A percentile compares a stretch with the other conserved stretches of the same genome.
Conservation (phyloP, 2,329 filamentous ascomycete genomes). For the Macrophomina phaseolina region DNA sequence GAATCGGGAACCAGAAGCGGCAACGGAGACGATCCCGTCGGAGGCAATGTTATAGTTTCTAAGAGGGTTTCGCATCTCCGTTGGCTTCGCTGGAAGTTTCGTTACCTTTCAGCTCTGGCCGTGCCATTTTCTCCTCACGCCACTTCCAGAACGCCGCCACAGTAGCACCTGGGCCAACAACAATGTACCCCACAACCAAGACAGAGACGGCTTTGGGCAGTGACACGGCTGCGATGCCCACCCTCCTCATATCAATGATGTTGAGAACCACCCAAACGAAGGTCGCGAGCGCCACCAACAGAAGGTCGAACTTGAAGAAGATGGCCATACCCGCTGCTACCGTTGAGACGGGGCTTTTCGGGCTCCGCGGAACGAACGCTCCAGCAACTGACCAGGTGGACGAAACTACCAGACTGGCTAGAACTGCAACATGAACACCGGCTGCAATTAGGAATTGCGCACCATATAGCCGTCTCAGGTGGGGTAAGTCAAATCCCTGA, state of each 20-base stretch:
- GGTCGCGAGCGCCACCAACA: background rate
- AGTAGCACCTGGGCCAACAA: background rate
- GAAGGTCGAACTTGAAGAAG: constrained; percentile 4
- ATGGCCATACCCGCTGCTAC: background rate
- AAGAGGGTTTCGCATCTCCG: too few relatives aligned
- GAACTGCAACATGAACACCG: background rate
- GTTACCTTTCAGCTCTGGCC: background rate
- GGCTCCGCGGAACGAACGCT: background rate
- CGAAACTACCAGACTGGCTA: background rate
- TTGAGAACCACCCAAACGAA: background rate
- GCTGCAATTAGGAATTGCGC: background rate
- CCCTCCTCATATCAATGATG: background rate
- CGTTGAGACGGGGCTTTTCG: background rate
- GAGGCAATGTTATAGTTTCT: too few relatives aligned
- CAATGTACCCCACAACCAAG: background rate
- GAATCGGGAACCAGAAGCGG: too few relatives aligned
- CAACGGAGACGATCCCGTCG: too few relatives aligned
- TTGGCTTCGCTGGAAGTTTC: too few relatives aligned
- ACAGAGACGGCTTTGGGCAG: background rate
- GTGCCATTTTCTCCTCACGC: constrained; percentile 6
- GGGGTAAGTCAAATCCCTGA: background rate
- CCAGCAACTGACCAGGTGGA: background rate
- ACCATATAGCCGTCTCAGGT: background rate
- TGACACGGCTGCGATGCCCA: background rate
- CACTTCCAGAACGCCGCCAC: constrained; percentile 10